Base-by-base conservation (phyloP, 495 filamentous ascomycete genomes). In the Xylaria scruposa region DNA sequence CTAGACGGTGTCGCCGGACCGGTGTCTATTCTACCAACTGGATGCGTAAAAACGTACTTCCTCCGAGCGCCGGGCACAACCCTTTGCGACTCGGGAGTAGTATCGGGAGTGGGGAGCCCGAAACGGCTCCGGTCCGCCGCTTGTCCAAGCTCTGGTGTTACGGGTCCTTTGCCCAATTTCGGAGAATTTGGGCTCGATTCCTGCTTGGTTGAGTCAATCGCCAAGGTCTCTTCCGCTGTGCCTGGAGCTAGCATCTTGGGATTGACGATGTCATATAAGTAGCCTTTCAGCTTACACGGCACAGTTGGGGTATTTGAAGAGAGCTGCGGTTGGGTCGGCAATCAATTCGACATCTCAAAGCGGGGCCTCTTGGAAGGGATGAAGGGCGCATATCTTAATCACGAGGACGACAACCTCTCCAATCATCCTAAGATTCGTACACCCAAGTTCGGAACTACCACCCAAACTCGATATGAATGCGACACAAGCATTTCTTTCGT, bases 81-180 rank as follows among this genome's bases (percentile, higher is more conserved):
- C 17, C 63, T 31, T 33, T n/a, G 42, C 13, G 63, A 49, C 36
- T 66, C 63, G 15, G 63, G 44, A 3, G 63, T 66, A 51, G 63
- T 51, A 51, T 51, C 63, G 15, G 63, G 63, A 51, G 63, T 66
- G 13, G 64, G 64, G 46, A 67, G 64, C 3, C 64, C 64, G 46
- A 67, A 67, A 17, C 64, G 47, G 46, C 46, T 19, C 64, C 64
- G 44, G 31, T 54, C 38, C 44, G 64, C 29, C 40, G 40, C 24
- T 47, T 63, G 40, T 19, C 26, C 24, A 29, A 51, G 63, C 29
- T 67, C 64, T 12, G 64, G 64, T 24, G 64, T 67, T 12, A 67
- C 47, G 46, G 64, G 64, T 67, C 29, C 63, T 36, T 51, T 66
- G 2, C 63, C 44, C 8, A 21, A 13, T 53, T 53, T 40, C 17